phyloP scores from a whole-genome alignment of 2,329 filamentous ascomycete species.

The Tetracladium maxilliforme region DNA sequence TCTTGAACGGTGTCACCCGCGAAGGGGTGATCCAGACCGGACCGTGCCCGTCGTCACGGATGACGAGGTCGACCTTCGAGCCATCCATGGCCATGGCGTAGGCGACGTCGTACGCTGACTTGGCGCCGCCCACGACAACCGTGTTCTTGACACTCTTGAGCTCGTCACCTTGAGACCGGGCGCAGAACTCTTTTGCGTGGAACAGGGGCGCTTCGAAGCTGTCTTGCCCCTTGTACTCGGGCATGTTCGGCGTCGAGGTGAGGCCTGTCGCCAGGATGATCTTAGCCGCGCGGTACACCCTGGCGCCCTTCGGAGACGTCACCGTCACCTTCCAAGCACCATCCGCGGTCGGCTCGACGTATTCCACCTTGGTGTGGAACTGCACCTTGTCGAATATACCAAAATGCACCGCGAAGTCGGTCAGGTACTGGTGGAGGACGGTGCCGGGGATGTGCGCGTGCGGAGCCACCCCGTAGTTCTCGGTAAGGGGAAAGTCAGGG shows the following conservation, averaged over 20 bases:
- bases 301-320: conserved; percentile 7
- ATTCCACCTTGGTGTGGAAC: conserved; percentile 31
- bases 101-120: conserved; percentile 50
- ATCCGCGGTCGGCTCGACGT: conserved; percentile 27
- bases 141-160: conserved; percentile 25
- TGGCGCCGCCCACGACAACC: conserved; percentile 46
- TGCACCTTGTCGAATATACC: conserved; percentile 30
- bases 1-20: conserved; percentile 53
- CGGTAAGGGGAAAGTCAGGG: conserved; percentile 56
- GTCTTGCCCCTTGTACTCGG: conserved; percentile 28
- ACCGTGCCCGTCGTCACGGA: conserved; percentile 46
- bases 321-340: conserved; percentile 18
- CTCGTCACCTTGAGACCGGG: conserved; percentile 21
- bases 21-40: conserved; percentile 42
- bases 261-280: conserved; percentile 40
- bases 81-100: conserved; percentile 43
- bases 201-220: conserved; percentile 30
- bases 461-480: conserved; percentile 29
- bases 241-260: conserved; percentile 32
- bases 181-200: conserved; percentile 29
- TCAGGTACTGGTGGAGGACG: conserved; percentile 40
- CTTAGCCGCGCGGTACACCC: conserved; percentile 26
- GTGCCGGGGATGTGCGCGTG: conserved; percentile 41
- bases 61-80: conserved; percentile 42
- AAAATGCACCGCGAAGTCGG: conserved; percentile 36